Percentiles rank a stretch among this genome's conserved stretches.
phyloP scores from a whole-genome alignment of 768 basidiomycete genomes.

The Mycena vitilis region DNA sequence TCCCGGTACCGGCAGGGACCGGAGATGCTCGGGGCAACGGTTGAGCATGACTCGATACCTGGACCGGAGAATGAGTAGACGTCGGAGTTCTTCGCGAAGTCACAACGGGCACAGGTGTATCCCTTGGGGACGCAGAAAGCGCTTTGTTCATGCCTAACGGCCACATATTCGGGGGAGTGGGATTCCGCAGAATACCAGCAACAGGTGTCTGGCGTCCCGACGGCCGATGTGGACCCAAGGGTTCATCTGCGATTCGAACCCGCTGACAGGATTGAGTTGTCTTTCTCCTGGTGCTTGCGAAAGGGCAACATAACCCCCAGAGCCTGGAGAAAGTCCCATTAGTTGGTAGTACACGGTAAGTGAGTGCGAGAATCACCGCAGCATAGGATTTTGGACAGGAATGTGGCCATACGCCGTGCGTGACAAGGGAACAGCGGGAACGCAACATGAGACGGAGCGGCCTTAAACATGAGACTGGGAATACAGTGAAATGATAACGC shows the following conservation, averaged over 20 bases:
- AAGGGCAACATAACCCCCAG: not conserved
- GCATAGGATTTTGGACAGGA: not conserved
- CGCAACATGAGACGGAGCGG: not conserved
- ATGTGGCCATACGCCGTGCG: not conserved
- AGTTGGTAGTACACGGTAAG: not conserved
- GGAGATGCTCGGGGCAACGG: too few relatives aligned
- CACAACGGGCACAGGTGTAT: too few relatives aligned
- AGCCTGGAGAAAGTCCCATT: not conserved
- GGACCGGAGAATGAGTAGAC: too few relatives aligned
- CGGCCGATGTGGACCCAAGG: not conserved
- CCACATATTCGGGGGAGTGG: not conserved
- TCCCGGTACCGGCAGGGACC: too few relatives aligned
- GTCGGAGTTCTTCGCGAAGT: too few relatives aligned
- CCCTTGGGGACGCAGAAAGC: too few relatives aligned
- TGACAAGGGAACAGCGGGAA: not conserved
- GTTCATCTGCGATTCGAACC: not conserved
- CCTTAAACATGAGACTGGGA: constrained; percentile 5
- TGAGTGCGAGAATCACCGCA: not conserved
- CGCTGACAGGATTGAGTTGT: not conserved
- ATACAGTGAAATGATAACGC: not conserved
- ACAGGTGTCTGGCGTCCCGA: not conserved
- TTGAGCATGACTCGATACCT: too few relatives aligned
- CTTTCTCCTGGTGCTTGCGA: too few relatives aligned
- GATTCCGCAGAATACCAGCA: constrained; percentile 1
- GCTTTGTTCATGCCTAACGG: too few relatives aligned